phyloP scores from a whole-genome alignment of 2,329 filamentous ascomycete species.

The Simplicillium aogashimaense region DNA sequence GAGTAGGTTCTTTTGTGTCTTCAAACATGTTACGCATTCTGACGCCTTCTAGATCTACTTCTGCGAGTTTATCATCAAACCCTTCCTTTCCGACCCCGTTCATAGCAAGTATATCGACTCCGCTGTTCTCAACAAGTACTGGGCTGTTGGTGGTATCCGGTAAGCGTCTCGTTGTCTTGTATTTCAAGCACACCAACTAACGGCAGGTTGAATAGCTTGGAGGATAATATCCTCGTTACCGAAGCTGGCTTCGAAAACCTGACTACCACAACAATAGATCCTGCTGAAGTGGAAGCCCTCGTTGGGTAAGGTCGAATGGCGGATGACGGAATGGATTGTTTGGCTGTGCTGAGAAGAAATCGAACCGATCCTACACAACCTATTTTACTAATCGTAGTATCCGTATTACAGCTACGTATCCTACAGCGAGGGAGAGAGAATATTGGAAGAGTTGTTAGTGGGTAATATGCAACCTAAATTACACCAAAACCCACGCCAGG shows the following conservation, averaged over 20 bases:
- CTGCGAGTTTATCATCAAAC: constrained; percentile 76
- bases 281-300: constrained; percentile 44
- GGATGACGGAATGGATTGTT: too few species aligned
- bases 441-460: too few species aligned
- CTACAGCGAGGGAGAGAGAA: too few species aligned
- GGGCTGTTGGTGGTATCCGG: constrained; percentile 69
- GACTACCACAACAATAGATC: constrained; percentile 61
- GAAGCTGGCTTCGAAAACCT: constrained; percentile 59
- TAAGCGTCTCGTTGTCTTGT: constrained; percentile 19
- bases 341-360: too few species aligned
- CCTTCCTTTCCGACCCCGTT: constrained; percentile 61
- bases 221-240: constrained; percentile 66
- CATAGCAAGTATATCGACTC: constrained; percentile 69
- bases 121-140: constrained; percentile 65
- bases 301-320: too few species aligned
- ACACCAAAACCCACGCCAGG: too few species aligned
- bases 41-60: constrained; percentile 62
- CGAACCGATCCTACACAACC: too few species aligned
- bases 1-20: constrained; percentile 39
- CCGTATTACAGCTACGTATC: too few species aligned
- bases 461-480: too few species aligned
- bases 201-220: constrained; percentile 31
- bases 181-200: constrained; percentile 1
- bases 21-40: not conserved
- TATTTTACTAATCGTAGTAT: too few species aligned